These are phyloP conservation scores for Trifolium pratense DNA, from an alignment of 306 rosid species.

Conservation along the genomic window DNA sequence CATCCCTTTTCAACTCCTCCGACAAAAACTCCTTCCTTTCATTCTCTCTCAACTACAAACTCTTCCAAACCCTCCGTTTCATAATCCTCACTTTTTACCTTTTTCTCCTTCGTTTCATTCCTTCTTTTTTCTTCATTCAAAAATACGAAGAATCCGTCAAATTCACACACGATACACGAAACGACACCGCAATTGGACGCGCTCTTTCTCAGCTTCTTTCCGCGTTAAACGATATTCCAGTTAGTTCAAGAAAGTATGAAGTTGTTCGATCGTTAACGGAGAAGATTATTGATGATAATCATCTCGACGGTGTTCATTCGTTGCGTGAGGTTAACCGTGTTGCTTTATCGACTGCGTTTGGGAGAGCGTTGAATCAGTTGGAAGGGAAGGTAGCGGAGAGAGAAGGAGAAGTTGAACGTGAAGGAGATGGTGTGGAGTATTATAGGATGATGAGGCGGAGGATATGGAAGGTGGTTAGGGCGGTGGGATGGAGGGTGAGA, in stretches of 20 bases:
- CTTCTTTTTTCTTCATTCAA: slow-evolving; percentile 46
- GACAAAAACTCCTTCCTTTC: slow-evolving; percentile 47
- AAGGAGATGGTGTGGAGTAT: slow-evolving; percentile 21
- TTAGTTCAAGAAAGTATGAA: slow-evolving; percentile 77
- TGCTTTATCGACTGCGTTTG: slow-evolving; percentile 62
- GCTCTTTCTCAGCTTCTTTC: slow-evolving; percentile 76
- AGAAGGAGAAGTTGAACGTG: slow-evolving; percentile 4
- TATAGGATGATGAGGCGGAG: slow-evolving; percentile 31
- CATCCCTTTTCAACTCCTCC: slow-evolving; percentile 47
- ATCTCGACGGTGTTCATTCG: slow-evolving; percentile 47
- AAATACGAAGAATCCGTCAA: slow-evolving; percentile 3
- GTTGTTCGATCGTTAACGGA: slow-evolving; percentile 72
- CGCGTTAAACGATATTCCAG: slow-evolving; percentile 60
- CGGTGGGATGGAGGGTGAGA: slow-evolving; percentile 25
- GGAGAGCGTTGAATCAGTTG: slow-evolving; percentile 52
- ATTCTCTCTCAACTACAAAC: slow-evolving; percentile 46
- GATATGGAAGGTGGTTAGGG: slow-evolving; percentile 40
- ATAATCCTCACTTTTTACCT: slow-evolving; percentile 27
- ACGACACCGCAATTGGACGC: slow-evolving; percentile 58
- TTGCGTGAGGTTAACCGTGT: slow-evolving; percentile 62
- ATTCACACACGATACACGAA: slow-evolving; percentile 4
- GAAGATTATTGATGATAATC: slow-evolving; percentile 62
- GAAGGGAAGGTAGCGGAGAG: slow-evolving; percentile 48
- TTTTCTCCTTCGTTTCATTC: slow-evolving; percentile 61
- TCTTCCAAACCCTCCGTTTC: slow-evolving; percentile 58